Evolutionary conservation across 208 protist species (phyloP), one percentile per base, ranked within the genome.

Genomic region (Acanthamoeba sp.): DNA sequence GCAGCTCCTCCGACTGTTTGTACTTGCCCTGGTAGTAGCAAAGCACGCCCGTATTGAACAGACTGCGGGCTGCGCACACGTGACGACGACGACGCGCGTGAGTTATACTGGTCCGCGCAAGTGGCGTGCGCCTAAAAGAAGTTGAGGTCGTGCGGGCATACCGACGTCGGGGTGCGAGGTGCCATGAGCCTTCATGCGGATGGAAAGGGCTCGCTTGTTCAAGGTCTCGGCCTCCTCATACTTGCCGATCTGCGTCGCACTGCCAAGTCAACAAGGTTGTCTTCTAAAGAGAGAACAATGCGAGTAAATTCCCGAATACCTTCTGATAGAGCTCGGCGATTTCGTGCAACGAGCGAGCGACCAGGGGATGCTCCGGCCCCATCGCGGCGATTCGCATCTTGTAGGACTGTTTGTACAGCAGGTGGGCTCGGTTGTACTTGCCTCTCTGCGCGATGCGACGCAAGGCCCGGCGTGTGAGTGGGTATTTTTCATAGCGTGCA

Each of bases 1-100:
- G 90, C n/a, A 94, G 90, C 40, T 80, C 90, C 57, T 94, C 90
- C 10, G 90, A 94, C 52, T 73, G 69, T 48, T 94, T 94, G 90
- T 94, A 94, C 71, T 94, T 94, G 73, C 90, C 90, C 50, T 94
- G 90, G 50, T 80, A 94, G 48, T 94, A 94, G 90, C 90, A 92
- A 32, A 92, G 62, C 36, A 92, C 66, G 32, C 87, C 87, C 5
- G 90, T 94, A 62, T 94, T 94, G 50, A 80, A 94, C 52, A 94
- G 50, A 45, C 90, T 94, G 5, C 90, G 90, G 12, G 90, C 90
- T 94, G 38, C 36, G 48, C 10, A 18, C 10, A 1, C 14, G n/a
- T 10, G 14, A 22, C 27, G 59, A 32, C 55, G 64, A 38, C 45
- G 12, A 12, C 20, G 12, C 32, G n/a, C n/a, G n/a, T n/a, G n/a